These are phyloP conservation scores for Scheffersomyces lignosus DNA, from an alignment of 805 yeast genomes.

Conservation along the genomic window DNA sequence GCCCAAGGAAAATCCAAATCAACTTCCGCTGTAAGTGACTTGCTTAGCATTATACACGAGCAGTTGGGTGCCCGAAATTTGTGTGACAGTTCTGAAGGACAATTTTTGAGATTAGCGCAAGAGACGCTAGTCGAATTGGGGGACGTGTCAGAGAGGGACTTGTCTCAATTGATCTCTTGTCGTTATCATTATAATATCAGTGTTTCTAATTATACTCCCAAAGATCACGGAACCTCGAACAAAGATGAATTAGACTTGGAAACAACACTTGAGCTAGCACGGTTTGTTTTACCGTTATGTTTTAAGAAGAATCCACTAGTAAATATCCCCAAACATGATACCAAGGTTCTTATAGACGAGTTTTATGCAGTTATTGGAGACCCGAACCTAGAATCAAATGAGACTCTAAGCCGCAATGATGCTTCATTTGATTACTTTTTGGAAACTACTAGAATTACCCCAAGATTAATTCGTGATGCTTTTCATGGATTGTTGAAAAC, in stretches of 20 bases:
- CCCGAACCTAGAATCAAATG: slow-evolving; percentile 48
- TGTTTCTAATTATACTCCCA: slow-evolving; percentile 59
- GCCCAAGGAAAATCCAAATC: not conserved
- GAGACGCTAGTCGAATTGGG: slow-evolving; percentile 46
- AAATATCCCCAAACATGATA: slow-evolving; percentile 62
- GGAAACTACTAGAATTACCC: slow-evolving; percentile 42
- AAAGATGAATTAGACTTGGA: slow-evolving; percentile 25
- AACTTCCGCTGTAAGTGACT: slow-evolving; percentile 32
- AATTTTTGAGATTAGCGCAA: slow-evolving; percentile 62
- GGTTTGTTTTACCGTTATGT: slow-evolving; percentile 55
- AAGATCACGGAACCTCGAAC: slow-evolving; percentile 56
- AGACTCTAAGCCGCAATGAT: slow-evolving; percentile 46
- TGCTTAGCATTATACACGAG: slow-evolving; percentile 65
- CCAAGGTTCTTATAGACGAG: slow-evolving; percentile 70
- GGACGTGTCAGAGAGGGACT: slow-evolving; percentile 56
- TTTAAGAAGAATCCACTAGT: slow-evolving; percentile 60
- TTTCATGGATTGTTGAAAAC: slow-evolving; percentile 48
- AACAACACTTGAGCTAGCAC: slow-evolving; percentile 39
- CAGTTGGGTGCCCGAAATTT: slow-evolving; percentile 68
- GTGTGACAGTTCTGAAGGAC: slow-evolving; percentile 66
- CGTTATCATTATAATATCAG: slow-evolving; percentile 67
- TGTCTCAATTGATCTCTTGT: slow-evolving; percentile 78
- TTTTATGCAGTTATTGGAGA: slow-evolving; percentile 72
- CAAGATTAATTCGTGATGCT: slow-evolving; percentile 47
- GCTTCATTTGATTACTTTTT: slow-evolving; percentile 48